Conservation (phyloP, 106 monocot genomes). For the Dendrobium catenatum region DNA sequence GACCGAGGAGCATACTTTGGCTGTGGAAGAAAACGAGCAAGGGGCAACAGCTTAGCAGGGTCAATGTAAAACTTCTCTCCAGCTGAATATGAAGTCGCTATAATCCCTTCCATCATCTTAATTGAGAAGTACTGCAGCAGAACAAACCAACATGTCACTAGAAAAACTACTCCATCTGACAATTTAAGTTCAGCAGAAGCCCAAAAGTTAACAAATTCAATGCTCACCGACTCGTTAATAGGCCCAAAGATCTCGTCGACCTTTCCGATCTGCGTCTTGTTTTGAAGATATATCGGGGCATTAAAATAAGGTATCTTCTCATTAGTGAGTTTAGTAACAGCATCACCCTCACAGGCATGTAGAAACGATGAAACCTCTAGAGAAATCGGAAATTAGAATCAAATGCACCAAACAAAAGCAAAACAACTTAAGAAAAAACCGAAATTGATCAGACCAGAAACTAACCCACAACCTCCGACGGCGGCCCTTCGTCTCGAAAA, state of each 20-base stretch:
- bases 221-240: slow-evolving; percentile 89
- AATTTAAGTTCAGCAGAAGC: background rate
- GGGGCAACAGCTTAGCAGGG: slow-evolving; percentile 75
- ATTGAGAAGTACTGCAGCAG: slow-evolving; percentile 64
- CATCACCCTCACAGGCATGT: slow-evolving; percentile 86
- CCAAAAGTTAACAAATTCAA: slow-evolving; percentile 4
- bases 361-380: slow-evolving; percentile 84
- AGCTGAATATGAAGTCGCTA: slow-evolving; percentile 54
- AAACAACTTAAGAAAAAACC: background rate
- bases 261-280: slow-evolving; percentile 94
- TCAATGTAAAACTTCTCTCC: slow-evolving; percentile 95
- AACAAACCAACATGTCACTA: background rate
- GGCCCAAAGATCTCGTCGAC: slow-evolving; percentile 96
- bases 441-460: background rate
- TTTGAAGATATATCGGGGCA: slow-evolving; percentile 81
- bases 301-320: slow-evolving; percentile 95
- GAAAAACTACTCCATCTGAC: background rate
- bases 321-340: slow-evolving; percentile 76
- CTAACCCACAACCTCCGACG: slow-evolving; percentile 84
- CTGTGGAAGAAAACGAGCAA: slow-evolving; percentile 70
- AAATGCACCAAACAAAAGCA: background rate
- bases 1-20: slow-evolving; percentile 56
- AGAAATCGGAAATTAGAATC: background rate
- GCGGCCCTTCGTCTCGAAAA: slow-evolving; percentile 85
- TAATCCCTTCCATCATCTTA: slow-evolving; percentile 91